Evolutionary conservation across 257 asterid species (phyloP).

Genomic region (Fraxinus quadrangulata): DNA sequence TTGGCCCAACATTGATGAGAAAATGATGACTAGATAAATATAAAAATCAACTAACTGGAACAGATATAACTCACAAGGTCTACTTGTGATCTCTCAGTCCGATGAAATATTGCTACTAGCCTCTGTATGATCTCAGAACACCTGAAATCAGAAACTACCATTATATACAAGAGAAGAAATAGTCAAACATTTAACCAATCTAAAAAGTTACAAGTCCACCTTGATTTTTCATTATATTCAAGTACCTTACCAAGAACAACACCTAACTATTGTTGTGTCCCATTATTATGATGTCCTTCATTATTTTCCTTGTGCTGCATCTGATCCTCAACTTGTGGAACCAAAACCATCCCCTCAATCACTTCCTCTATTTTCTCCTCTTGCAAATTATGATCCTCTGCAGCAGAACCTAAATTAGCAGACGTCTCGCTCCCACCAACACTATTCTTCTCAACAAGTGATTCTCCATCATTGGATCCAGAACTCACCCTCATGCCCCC

Average conservation of each 20-base stretch:
- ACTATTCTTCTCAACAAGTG: constrained; percentile 23
- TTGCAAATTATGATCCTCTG: constrained; percentile 25
- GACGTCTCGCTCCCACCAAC: constrained; percentile 25
- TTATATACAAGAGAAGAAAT: neutral
- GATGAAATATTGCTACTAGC: constrained; percentile 10
- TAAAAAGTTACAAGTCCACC: constrained; percentile 23
- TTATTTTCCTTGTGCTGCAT: constrained; percentile 30
- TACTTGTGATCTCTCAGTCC: constrained; percentile 16
- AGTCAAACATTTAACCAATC: constrained; percentile 1
- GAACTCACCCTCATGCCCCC: constrained; percentile 17
- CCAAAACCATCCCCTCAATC: constrained; percentile 26
- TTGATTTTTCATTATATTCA: constrained; percentile 8
- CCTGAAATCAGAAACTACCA: constrained; percentile 17
- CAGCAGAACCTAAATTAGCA: constrained; percentile 23
- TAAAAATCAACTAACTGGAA: constrained; percentile 10
- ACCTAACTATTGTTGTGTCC: constrained; percentile 18
- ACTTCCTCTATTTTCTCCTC: constrained; percentile 32
- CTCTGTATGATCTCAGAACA: constrained; percentile 12
- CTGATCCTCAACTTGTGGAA: constrained; percentile 28
- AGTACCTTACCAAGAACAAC: constrained; percentile 8
- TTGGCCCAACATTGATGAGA: constrained; percentile 12
- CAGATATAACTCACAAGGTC: constrained; percentile 24
- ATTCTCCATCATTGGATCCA: constrained; percentile 18
- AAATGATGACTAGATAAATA: constrained; percentile 13
- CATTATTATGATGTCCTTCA: constrained; percentile 28